Evolutionary conservation across 805 yeast genomes (phyloP).

Genomic region (Torulaspora maleeae): DNA sequence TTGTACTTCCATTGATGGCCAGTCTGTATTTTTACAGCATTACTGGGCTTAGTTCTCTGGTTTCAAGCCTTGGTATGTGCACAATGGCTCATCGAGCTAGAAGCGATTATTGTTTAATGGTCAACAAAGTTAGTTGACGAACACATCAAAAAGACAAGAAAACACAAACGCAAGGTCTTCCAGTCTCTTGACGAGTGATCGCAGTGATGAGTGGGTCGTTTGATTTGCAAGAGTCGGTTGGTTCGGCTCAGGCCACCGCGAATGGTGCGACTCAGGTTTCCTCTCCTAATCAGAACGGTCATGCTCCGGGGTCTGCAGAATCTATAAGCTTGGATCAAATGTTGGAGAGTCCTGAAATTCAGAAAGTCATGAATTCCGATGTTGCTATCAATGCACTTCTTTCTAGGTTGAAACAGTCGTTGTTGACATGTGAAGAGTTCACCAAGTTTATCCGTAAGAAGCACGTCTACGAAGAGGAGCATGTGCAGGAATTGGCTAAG

Average conservation of each 20-base stretch:
- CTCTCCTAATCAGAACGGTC: neutral
- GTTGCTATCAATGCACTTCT: slow-evolving; percentile 70
- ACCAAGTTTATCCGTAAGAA: slow-evolving; percentile 72
- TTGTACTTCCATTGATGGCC: too few relatives aligned
- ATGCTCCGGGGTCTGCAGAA: neutral
- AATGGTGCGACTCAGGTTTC: slow-evolving; percentile 1
- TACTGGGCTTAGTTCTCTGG: too few relatives aligned
- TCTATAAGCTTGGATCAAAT: slow-evolving; percentile 19
- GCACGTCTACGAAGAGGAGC: slow-evolving; percentile 73
- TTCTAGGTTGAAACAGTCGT: slow-evolving; percentile 68
- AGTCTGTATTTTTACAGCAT: too few relatives aligned
- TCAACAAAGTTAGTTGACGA: neutral
- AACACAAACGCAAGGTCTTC: neutral
- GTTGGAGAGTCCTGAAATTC: slow-evolving; percentile 49
- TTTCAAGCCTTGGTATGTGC: too few relatives aligned
- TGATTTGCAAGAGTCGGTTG: slow-evolving; percentile 1
- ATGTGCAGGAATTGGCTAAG: slow-evolving; percentile 68
- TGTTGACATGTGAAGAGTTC: slow-evolving; percentile 81
- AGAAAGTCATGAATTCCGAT: slow-evolving; percentile 58
- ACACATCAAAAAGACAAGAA: neutral
- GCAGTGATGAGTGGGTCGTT: slow-evolving; percentile 2
- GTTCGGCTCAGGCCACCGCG: neutral
- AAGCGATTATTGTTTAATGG: neutral
- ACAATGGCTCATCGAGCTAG: neutral
- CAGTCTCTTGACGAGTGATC: neutral